Percentiles rank a stretch among this genome's conserved stretches.
Evolutionary conservation across 1,139 yeast genomes (phyloP).

Genomic region (Scheffersomyces parashehatae): DNA sequence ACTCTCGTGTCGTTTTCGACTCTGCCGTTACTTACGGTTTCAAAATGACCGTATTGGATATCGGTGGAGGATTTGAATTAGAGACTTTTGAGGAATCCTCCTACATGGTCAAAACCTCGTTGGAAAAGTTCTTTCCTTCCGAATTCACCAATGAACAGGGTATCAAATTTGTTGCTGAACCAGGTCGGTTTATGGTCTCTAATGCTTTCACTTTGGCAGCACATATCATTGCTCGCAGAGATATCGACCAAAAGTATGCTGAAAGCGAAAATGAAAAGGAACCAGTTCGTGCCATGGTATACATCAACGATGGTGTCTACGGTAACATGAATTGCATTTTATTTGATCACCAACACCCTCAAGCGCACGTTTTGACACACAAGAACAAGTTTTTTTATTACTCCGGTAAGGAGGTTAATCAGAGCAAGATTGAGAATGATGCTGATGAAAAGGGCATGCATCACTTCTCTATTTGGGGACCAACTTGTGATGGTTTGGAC

Average conservation of each 20-base stretch:
- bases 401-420: constrained; percentile 11
- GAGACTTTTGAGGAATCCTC: constrained; percentile 68
- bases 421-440: constrained; percentile 16
- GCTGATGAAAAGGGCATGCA: constrained; percentile 20
- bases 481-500: constrained; percentile 96
- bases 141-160: constrained; percentile 27
- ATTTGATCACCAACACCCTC: constrained; percentile 87
- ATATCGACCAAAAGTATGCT: constrained; percentile 22
- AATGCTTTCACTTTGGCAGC: constrained; percentile 84
- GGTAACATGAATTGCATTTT: constrained; percentile 93
- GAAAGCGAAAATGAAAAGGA: constrained; percentile 34
- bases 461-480: constrained; percentile 88
- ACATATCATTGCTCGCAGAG: constrained; percentile 81
- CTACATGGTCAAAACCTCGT: constrained; percentile 52
- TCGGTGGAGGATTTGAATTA: constrained; percentile 91
- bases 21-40: constrained; percentile 38
- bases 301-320: constrained; percentile 92
- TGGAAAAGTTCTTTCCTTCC: constrained; percentile 59
- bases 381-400: constrained; percentile 49
- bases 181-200: constrained; percentile 90
- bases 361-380: constrained; percentile 64
- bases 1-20: constrained; percentile 73
- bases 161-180: constrained; percentile 80
- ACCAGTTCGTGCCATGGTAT: constrained; percentile 48
- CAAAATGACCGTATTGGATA: constrained; percentile 61